phyloP scores from a whole-genome alignment of 345 rosid genomes.

The Turnera subulata region DNA sequence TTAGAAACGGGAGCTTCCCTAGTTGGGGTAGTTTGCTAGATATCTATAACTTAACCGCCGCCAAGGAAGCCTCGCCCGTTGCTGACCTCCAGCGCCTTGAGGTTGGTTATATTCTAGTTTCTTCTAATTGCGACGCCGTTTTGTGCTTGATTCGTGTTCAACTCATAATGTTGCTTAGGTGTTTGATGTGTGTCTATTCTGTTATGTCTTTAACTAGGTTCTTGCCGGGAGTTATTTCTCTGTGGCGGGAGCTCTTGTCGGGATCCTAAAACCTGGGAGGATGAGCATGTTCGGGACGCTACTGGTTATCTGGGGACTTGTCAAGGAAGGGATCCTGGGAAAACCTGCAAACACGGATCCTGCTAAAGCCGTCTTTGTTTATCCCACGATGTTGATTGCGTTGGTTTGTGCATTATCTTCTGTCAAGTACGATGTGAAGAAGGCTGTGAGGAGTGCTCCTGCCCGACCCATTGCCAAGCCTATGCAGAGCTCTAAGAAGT shows the following conservation, averaged over 20 bases:
- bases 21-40: slow-evolving; percentile 64
- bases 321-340: slow-evolving; percentile 83
- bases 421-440: slow-evolving; percentile 77
- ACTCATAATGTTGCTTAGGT: neutral
- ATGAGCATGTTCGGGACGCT: slow-evolving; percentile 96
- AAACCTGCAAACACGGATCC: slow-evolving; percentile 77
- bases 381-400: slow-evolving; percentile 78
- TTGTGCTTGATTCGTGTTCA: too few relatives aligned
- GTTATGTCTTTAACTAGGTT: too few relatives aligned
- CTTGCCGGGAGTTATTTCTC: slow-evolving; percentile 91
- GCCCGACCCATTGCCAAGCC: slow-evolving; percentile 71
- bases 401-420: slow-evolving; percentile 77
- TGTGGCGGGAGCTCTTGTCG: slow-evolving; percentile 84
- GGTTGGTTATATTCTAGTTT: too few relatives aligned
- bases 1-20: slow-evolving; percentile 55
- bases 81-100: slow-evolving; percentile 89
- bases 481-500: slow-evolving; percentile 66
- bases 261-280: slow-evolving; percentile 80
- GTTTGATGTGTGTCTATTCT: neutral
- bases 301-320: slow-evolving; percentile 79
- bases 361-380: slow-evolving; percentile 54
- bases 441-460: slow-evolving; percentile 55
- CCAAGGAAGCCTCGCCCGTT: slow-evolving; percentile 67
- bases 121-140: too few relatives aligned
- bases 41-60: slow-evolving; percentile 63